These are phyloP conservation scores for Ramularia endophylla DNA, from an alignment of 2,329 filamentous ascomycete genomes.

Conservation along the genomic window DNA sequence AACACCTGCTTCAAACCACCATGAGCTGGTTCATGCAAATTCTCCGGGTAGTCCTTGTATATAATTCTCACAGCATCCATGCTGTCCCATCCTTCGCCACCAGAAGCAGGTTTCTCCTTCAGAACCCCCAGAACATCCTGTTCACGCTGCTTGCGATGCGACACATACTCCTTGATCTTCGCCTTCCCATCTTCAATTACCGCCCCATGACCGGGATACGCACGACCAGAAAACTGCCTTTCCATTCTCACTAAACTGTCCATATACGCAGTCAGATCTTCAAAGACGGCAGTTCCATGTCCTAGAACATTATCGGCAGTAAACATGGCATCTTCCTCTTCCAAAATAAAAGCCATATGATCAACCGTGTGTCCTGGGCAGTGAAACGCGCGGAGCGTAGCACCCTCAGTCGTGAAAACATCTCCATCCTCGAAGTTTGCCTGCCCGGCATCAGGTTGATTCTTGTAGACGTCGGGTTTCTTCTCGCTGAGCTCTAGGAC, in stretches of 20 bases:
- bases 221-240: constrained; percentile 49
- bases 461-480: constrained; percentile 23
- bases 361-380: constrained; percentile 74
- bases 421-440: constrained; percentile 53
- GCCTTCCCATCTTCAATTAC: constrained; percentile 65
- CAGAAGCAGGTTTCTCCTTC: constrained; percentile 21
- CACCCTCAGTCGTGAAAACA: constrained; percentile 53
- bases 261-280: constrained; percentile 66
- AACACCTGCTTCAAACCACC: constrained; percentile 73
- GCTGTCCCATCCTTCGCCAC: constrained; percentile 52
- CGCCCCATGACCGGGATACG: constrained; percentile 83
- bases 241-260: constrained; percentile 64
- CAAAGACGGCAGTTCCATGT: constrained; percentile 74
- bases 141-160: constrained; percentile 73
- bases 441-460: constrained; percentile 32
- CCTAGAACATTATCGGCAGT: constrained; percentile 86
- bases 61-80: constrained; percentile 85
- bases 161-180: constrained; percentile 76
- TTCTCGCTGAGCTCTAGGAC: constrained; percentile 48
- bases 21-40: constrained; percentile 69
- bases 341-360: constrained; percentile 67
- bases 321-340: constrained; percentile 76
- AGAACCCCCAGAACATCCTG: constrained; percentile 66
- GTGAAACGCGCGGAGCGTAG: constrained; percentile 60
- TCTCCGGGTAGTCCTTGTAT: constrained; percentile 72